These are phyloP conservation scores for Mycena polygramma DNA, from an alignment of 768 basidiomycete species.

Conservation along the genomic window DNA sequence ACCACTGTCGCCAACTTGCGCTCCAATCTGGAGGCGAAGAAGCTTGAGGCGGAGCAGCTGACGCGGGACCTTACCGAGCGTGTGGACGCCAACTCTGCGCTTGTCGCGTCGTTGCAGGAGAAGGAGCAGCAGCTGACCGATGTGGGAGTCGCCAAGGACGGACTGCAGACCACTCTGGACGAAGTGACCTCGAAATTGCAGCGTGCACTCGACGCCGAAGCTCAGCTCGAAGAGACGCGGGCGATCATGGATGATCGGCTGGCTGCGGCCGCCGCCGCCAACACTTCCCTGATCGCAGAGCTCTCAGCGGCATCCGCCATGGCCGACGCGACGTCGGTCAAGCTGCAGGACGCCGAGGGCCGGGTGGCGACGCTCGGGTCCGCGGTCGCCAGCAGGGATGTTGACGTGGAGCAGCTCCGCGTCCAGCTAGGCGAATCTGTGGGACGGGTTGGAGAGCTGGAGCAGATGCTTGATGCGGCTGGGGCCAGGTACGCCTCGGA, in stretches of 20 bases:
- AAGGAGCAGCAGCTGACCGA: slow-evolving; percentile 36
- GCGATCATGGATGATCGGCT: slow-evolving; percentile 28
- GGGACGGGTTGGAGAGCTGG: slow-evolving; percentile 18
- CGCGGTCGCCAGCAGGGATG: slow-evolving; percentile 20
- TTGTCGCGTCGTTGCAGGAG: slow-evolving; percentile 22
- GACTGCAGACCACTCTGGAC: slow-evolving; percentile 24
- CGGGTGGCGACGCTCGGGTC: neutral
- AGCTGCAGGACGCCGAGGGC: slow-evolving; percentile 16
- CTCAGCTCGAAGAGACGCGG: slow-evolving; percentile 27
- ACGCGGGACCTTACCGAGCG: slow-evolving; percentile 7
- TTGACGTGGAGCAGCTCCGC: slow-evolving; percentile 29
- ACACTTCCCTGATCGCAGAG: slow-evolving; percentile 28
- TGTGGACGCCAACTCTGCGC: slow-evolving; percentile 4
- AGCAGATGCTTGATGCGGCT: slow-evolving; percentile 33
- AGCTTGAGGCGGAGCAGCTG: slow-evolving; percentile 11
- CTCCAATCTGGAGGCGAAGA: slow-evolving; percentile 16
- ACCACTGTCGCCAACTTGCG: slow-evolving; percentile 1
- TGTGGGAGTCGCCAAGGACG: neutral
- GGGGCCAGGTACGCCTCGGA: slow-evolving; percentile 29
- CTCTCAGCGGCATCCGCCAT: slow-evolving; percentile 26
- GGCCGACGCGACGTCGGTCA: slow-evolving; percentile 29
- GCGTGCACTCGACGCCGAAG: slow-evolving; percentile 21
- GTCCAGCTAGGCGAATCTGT: slow-evolving; percentile 23
- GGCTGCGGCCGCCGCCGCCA: slow-evolving; percentile 27
- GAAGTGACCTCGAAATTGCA: slow-evolving; percentile 26